These are phyloP conservation scores for Aspergillus neoniger DNA, from an alignment of 2,329 filamentous ascomycete species.

Conservation along the genomic window DNA sequence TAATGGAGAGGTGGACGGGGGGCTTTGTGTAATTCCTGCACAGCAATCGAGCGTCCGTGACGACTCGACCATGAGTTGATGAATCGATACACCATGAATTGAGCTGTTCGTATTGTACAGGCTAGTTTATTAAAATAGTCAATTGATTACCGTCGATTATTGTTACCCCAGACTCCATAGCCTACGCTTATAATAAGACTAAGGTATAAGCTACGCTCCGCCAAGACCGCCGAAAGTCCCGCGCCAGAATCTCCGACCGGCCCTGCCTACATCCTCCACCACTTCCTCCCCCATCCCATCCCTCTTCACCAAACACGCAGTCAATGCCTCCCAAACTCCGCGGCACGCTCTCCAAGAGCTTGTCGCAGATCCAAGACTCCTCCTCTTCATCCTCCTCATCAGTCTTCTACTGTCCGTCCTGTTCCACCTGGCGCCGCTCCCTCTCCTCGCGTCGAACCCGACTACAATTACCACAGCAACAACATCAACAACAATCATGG, in stretches of 20 bases:
- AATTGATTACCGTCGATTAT: too few species aligned
- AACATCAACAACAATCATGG: slow-evolving; percentile 9
- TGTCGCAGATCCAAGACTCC: slow-evolving; percentile 31
- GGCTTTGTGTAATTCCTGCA: slow-evolving; percentile 26
- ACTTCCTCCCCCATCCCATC: slow-evolving; percentile 13
- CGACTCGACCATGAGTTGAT: slow-evolving; percentile 32
- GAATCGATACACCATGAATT: slow-evolving; percentile 31
- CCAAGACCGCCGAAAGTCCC: slow-evolving; percentile 5
- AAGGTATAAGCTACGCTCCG: background rate
- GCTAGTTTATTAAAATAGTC: too few species aligned
- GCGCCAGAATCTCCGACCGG: slow-evolving; percentile 7
- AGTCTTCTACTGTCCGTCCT: slow-evolving; percentile 45
- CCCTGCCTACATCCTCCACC: background rate
- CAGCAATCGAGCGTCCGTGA: slow-evolving; percentile 29
- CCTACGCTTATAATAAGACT: too few species aligned
- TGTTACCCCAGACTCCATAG: too few species aligned
- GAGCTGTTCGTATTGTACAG: too few species aligned
- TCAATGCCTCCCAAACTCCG: slow-evolving; percentile 45
- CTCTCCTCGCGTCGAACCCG: slow-evolving; percentile 31
- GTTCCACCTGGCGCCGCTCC: slow-evolving; percentile 38
- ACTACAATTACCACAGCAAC: slow-evolving; percentile 4
- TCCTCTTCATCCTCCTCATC: slow-evolving; percentile 29
- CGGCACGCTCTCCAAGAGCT: slow-evolving; percentile 38
- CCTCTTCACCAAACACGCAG: slow-evolving; percentile 2
- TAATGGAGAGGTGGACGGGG: slow-evolving; percentile 20